Evolutionary conservation across 257 asterid genomes (phyloP).

Genomic region (Scutellaria baicalensis): DNA sequence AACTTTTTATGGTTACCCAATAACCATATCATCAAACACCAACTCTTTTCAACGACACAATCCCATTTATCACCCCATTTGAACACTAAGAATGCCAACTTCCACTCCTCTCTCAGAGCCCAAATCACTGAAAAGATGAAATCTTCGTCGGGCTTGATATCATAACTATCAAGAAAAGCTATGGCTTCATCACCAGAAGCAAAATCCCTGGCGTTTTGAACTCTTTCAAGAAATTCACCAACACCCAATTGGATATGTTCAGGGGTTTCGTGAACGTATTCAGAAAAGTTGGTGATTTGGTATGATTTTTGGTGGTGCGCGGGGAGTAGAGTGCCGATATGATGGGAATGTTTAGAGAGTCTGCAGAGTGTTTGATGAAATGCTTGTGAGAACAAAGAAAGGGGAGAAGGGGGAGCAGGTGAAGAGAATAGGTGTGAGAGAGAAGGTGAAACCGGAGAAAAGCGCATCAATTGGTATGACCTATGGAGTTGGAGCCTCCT

Average conservation of each 20-base stretch:
- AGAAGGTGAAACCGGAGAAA: constrained; percentile 23
- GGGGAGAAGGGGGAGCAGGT: not conserved
- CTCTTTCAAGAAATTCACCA: constrained; percentile 33
- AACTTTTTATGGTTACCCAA: constrained; percentile 77
- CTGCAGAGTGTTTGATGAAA: constrained; percentile 50
- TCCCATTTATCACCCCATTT: constrained; percentile 87
- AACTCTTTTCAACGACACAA: constrained; percentile 40
- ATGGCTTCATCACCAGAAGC: constrained; percentile 73
- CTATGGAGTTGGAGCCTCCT: constrained; percentile 39
- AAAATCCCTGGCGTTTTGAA: constrained; percentile 42
- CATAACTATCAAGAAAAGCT: constrained; percentile 52
- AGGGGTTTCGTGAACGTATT: not conserved
- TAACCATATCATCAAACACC: constrained; percentile 84
- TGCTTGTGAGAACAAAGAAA: constrained; percentile 29
- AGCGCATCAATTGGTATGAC: not conserved
- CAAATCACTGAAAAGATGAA: constrained; percentile 52
- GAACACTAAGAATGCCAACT: constrained; percentile 64
- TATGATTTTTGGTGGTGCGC: constrained; percentile 6
- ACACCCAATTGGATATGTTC: constrained; percentile 22
- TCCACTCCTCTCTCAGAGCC: constrained; percentile 78
- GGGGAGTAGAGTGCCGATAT: constrained; percentile 6
- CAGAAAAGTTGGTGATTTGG: constrained; percentile 29
- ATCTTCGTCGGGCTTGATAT: constrained; percentile 41
- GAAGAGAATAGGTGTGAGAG: constrained; percentile 2
- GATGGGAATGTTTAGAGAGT: constrained; percentile 3